phyloP scores from a whole-genome alignment of 371 early-diverging fungal genomes.

The Lichtheimia hyalospora region DNA sequence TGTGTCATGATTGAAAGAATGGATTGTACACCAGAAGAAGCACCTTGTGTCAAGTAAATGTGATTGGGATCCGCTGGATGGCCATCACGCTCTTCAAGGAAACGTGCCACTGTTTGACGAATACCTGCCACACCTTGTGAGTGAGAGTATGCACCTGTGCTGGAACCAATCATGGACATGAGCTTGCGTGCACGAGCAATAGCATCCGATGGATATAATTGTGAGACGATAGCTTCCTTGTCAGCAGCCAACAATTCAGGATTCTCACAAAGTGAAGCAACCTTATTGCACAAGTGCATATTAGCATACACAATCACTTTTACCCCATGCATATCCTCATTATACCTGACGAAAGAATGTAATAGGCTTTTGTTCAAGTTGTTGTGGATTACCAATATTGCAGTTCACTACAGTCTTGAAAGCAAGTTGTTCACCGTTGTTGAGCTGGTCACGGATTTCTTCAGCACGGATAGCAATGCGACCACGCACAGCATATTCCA shows the following conservation, averaged over 20 bases:
- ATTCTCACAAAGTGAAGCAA: conserved; percentile 61
- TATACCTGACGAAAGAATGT: conserved; percentile 91
- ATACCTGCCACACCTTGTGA: conserved; percentile 84
- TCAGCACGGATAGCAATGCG: conserved; percentile 95
- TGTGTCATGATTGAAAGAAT: conserved; percentile 79
- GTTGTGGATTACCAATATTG: conserved; percentile 97
- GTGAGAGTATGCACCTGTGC: conserved; percentile 88
- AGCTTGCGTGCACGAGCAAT: conserved; percentile 76
- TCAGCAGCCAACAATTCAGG: conserved; percentile 72
- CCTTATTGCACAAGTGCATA: conserved; percentile 14
- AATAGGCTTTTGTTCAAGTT: conserved; percentile 87
- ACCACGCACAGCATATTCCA: conserved; percentile 97
- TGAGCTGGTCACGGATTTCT: conserved; percentile 15
- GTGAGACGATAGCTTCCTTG: conserved; percentile 46
- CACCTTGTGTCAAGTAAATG: conserved; percentile 89
- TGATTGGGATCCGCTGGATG: conserved; percentile 73
- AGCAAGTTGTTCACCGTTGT: background rate
- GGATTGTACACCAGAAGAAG: conserved; percentile 85
- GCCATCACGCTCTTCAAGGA: conserved; percentile 83
- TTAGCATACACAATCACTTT: background rate
- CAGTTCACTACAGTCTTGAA: conserved; percentile 79
- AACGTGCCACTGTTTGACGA: conserved; percentile 81
- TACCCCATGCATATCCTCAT: background rate
- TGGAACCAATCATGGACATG: conserved; percentile 63
- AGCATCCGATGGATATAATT: conserved; percentile 78